phyloP scores from a whole-genome alignment of 2,329 filamentous ascomycete genomes.

The Fusarium sp. region DNA sequence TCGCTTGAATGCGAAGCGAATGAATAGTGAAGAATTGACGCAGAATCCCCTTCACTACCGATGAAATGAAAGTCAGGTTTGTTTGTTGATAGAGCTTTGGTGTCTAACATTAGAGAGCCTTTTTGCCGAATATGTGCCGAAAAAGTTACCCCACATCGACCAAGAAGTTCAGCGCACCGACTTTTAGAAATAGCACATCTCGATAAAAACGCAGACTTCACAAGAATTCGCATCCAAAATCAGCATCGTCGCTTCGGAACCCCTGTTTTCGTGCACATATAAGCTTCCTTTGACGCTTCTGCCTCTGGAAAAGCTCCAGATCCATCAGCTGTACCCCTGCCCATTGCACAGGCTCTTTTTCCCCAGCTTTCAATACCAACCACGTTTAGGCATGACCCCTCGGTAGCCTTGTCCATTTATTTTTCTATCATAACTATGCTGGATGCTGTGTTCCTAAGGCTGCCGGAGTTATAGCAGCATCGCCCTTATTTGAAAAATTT shows the following conservation, averaged over 20 bases:
- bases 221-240: constrained; percentile 39
- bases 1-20: not conserved
- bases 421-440: constrained; percentile 57
- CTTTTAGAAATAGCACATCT: constrained; percentile 55
- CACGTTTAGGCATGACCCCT: constrained; percentile 56
- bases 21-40: not conserved
- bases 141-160: constrained; percentile 54
- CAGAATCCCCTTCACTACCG: not conserved
- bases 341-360: constrained; percentile 30
- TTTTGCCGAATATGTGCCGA: constrained; percentile 36
- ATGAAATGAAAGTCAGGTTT: not conserved
- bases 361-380: constrained; percentile 37
- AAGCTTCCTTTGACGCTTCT: constrained; percentile 2
- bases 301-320: constrained; percentile 19
- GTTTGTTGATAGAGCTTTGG: no score
- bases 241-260: constrained; percentile 27
- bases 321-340: constrained; percentile 25
- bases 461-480: constrained; percentile 61
- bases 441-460: constrained; percentile 58
- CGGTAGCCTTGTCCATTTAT: constrained; percentile 55
- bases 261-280: constrained; percentile 9
- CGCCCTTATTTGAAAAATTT: constrained; percentile 37
- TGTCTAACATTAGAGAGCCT: not conserved
- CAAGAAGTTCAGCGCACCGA: constrained; percentile 56
- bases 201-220: constrained; percentile 55